phyloP scores from a whole-genome alignment of 1,284 basidiomycete species.

The Ganoderma lucidum region DNA sequence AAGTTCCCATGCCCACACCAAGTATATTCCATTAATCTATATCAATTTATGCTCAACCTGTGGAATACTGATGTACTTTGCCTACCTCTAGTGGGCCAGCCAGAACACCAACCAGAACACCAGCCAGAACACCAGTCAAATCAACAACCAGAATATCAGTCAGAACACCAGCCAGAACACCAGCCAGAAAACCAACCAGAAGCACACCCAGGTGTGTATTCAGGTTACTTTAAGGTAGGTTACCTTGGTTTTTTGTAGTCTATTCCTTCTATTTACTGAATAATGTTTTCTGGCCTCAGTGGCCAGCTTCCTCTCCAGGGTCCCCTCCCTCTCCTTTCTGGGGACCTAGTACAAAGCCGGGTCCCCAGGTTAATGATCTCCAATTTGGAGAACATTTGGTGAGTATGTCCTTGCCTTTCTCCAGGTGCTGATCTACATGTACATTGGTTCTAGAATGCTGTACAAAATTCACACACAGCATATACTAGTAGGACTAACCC shows the following conservation, averaged over 20 bases:
- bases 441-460: constrained; percentile 8
- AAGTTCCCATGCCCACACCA: background rate
- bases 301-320: background rate
- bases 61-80: background rate
- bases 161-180: background rate
- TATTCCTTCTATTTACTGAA: background rate
- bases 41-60: background rate
- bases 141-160: background rate
- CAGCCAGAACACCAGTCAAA: background rate
- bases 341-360: background rate
- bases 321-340: background rate
- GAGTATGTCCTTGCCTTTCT: background rate
- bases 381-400: constrained; percentile 10
- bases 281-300: background rate
- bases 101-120: background rate
- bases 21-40: background rate
- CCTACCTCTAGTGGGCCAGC: background rate
- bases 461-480: constrained; percentile 12
- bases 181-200: background rate
- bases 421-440: background rate
- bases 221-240: background rate
- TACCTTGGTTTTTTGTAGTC: background rate
- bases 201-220: background rate
- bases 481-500: background rate
- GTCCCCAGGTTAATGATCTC: background rate